Base-by-base conservation (phyloP, 371 early-diverging fungal species). In the Fennellomyces sp. region DNA sequence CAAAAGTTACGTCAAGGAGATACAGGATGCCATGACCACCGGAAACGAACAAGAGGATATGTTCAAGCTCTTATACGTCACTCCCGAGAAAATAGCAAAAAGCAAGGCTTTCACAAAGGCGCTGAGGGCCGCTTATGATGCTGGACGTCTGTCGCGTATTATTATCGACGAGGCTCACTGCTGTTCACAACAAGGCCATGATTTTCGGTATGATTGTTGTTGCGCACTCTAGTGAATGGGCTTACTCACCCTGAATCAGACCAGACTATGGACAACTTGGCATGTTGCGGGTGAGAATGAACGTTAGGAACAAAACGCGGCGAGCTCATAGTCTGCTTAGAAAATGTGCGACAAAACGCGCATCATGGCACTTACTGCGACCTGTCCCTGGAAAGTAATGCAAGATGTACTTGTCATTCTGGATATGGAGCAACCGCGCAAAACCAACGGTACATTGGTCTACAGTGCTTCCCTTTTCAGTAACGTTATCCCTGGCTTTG, bases 91-190 rank as follows among this genome's bases (percentile, higher is more conserved):
- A 65, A 78, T 97, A 48, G 88, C 84, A 28, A 87, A 91, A 47
- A 87, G 85, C 31, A 89, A 88, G 53, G 72, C 81, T 28, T 88
- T 95, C 47, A 78, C 89, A 75, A 78, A 71, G n/a, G 75, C 80
- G 28, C 69, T 93, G 0, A 82, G 85, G 35, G 83, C 85, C 57
- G 80, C 92, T 0, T 85, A 91, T 49, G 76, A 77, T 29, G 67
- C 64, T 8, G 84, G 86, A 7, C 60, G 67, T 33, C 73, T 92
- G 26, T 66, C 70, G 2, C 78, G 93, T 23, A 89, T 96, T 63
- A 94, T 94, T 4, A 80, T 97, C 10, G 97, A 97, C 70, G 97
- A 97, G 66, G 88, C 89, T 28, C 91, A 90, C 59, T 91, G 91
- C 39, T 89, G 89, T 42, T 87, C 89, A 30, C 91, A 94, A 54